phyloP scores from a whole-genome alignment of 192 early-diverging fungal species.

The Mortierella claussenii region DNA sequence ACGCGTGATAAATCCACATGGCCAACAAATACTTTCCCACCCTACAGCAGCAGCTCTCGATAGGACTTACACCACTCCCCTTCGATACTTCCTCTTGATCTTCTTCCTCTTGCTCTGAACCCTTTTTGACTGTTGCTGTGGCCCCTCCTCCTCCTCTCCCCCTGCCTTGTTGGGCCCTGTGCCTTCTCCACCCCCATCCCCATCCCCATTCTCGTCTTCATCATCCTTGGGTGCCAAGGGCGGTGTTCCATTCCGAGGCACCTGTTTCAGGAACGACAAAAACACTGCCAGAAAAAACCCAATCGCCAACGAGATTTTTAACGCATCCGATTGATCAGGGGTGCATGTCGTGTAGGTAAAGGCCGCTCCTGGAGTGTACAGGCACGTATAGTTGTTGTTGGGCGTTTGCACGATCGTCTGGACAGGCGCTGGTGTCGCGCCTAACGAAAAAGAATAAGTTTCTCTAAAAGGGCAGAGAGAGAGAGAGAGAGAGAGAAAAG shows the following conservation, averaged over 20 bases:
- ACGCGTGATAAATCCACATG: too few relatives aligned
- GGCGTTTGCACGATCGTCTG: constrained; percentile 34
- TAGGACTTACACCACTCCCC: too few relatives aligned
- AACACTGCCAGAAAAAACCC: constrained; percentile 48
- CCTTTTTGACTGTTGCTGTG: too few relatives aligned
- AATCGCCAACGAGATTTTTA: constrained; percentile 27
- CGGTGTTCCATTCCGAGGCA: constrained; percentile 21
- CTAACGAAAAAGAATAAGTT: constrained; percentile 48
- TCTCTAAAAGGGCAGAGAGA: constrained; percentile 36
- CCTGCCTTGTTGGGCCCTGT: too few relatives aligned
- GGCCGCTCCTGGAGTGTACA: constrained; percentile 8
- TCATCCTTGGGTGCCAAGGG: constrained; percentile 24
- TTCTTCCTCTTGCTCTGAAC: too few relatives aligned
- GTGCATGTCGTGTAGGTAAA: constrained; percentile 37
- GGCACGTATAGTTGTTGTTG: constrained; percentile 25
- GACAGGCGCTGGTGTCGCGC: constrained; percentile 20
- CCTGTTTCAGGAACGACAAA: constrained; percentile 45
- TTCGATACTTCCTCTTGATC: too few relatives aligned
- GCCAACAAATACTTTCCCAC: too few relatives aligned
- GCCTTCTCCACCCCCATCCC: neutral
- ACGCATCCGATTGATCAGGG: constrained; percentile 21
- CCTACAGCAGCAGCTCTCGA: too few relatives aligned
- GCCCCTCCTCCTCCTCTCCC: too few relatives aligned
- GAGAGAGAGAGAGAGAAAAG: too few relatives aligned
- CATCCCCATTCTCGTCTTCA: neutral